Evolutionary conservation across 345 rosid species (phyloP), one percentile per base, ranked within the genome.

Genomic region (Rhodamnia rubescens): DNA sequence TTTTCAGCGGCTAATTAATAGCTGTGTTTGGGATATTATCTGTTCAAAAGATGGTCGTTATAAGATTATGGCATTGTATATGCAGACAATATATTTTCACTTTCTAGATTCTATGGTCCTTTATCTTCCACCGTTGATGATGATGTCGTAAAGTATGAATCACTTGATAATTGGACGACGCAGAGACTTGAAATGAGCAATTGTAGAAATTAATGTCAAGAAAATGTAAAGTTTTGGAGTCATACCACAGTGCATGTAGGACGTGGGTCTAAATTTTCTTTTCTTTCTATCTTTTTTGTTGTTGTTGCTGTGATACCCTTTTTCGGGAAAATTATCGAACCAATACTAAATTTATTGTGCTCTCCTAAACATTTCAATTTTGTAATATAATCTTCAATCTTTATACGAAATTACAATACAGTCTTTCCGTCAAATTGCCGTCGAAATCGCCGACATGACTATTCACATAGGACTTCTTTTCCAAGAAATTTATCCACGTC

Each of bases 391-490:
- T 18, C 5, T 69, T 69, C 24, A 18, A 32, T 32, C 5, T 29
- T 59, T 59, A 64, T 8, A 18, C 15, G 6, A 61, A 61, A 7
- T 61, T 29, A 0, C 18, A 61, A 29, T 5, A 14, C 29, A 29
- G 10, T 61, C 2, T 1, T 59, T 4, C 11, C 32, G 36, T 5
- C 1, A 11, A 69, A 69, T 32, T 32, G 12, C 0, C 2, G 1
- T 0, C 5, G 2, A 32, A 64, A 64, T 64, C 6, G 22, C 12
- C 16, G 1, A 18, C 7, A 18, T 32, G 13, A 18, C 44, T 7
- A 29, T 61, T 10, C 11, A 29, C 1, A 2, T 16, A 9, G 6
- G 6, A 8, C 2, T 22, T 64, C 0, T 0, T 32, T 32, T 0
- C 6, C 0, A 64, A 2, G 32, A 32, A 64, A 32, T 6, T 18